Evolutionary conservation across 805 yeast genomes (phyloP).

Genomic region (Barnettozyma siamensis): DNA sequence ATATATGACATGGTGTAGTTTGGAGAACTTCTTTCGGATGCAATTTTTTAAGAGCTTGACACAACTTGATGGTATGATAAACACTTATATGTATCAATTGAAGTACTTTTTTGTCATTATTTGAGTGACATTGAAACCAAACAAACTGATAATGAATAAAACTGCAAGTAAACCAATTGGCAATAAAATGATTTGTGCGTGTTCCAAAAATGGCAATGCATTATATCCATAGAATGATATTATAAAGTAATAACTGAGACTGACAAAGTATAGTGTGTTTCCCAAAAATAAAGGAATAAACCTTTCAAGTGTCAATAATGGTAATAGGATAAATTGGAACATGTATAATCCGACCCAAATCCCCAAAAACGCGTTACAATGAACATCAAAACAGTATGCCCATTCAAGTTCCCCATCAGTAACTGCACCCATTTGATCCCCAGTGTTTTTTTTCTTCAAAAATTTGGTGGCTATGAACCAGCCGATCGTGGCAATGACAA

Average conservation of each 20-base stretch:
- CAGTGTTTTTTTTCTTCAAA: conserved; percentile 37
- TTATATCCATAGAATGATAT: conserved; percentile 88
- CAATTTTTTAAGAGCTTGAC: background rate
- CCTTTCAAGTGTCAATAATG: conserved; percentile 58
- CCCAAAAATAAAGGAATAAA: conserved; percentile 71
- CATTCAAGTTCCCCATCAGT: conserved; percentile 60
- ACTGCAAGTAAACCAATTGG: conserved; percentile 60
- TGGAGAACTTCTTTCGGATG: too few relatives aligned
- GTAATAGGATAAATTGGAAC: conserved; percentile 68
- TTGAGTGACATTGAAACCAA: conserved; percentile 70
- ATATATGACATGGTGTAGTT: too few relatives aligned
- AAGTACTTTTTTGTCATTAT: conserved; percentile 41
- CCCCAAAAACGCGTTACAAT: conserved; percentile 81
- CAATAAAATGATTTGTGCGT: conserved; percentile 53
- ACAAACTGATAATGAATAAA: conserved; percentile 52
- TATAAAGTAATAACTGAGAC: conserved; percentile 69
- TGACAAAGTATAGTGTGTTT: conserved; percentile 68
- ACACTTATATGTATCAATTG: conserved; percentile 4
- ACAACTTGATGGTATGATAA: too few relatives aligned
- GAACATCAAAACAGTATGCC: conserved; percentile 93
- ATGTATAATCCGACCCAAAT: conserved; percentile 75
- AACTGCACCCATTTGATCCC: conserved; percentile 24
- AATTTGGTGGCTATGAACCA: conserved; percentile 70
- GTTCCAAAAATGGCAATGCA: conserved; percentile 60
- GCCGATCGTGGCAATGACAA: conserved; percentile 59